Evolutionary conservation across 2,329 filamentous ascomycete species (phyloP).

Genomic region (Microdochium trichocladiopsis): DNA sequence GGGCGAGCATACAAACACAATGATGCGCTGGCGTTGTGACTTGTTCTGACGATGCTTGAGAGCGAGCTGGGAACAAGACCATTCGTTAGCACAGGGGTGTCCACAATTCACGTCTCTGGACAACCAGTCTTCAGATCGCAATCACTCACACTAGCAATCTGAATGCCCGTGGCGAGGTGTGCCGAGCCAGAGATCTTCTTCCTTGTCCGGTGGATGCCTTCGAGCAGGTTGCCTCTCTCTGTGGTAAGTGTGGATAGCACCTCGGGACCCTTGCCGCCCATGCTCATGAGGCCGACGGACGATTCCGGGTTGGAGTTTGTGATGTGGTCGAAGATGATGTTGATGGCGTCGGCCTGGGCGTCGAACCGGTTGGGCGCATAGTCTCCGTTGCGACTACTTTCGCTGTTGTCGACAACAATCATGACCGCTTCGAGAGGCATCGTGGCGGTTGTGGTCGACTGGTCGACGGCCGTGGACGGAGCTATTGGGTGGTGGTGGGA

Average conservation of each 20-base stretch:
- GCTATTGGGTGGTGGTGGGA: conserved; percentile 2
- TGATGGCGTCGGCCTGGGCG: conserved; percentile 91
- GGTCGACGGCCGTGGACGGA: conserved; percentile 6
- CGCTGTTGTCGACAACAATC: conserved; percentile 99
- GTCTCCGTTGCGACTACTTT: conserved; percentile 96
- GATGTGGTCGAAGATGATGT: conserved; percentile 91
- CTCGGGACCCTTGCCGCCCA: conserved; percentile 96
- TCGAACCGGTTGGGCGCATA: conserved; percentile 88
- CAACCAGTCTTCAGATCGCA: no score
- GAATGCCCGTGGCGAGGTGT: conserved; percentile 88
- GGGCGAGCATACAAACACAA: conserved; percentile 93
- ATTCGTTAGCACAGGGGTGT: background rate
- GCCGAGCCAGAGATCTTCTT: conserved; percentile 85
- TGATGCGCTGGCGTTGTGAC: conserved; percentile 90
- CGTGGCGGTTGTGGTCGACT: conserved; percentile 38
- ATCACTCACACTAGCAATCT: conserved; percentile 79
- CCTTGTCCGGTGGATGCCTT: conserved; percentile 82
- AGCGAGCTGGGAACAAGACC: conserved; percentile 57
- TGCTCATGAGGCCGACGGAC: conserved; percentile 95
- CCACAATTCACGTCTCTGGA: no score
- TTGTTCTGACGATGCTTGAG: conserved; percentile 98
- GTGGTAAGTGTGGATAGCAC: conserved; percentile 94
- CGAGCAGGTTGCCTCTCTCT: conserved; percentile 91
- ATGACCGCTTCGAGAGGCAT: conserved; percentile 99
- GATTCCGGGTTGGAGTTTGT: conserved; percentile 95